Base-by-base conservation (phyloP, 2,329 filamentous ascomycete species). In the Fusarium duplospermum region DNA sequence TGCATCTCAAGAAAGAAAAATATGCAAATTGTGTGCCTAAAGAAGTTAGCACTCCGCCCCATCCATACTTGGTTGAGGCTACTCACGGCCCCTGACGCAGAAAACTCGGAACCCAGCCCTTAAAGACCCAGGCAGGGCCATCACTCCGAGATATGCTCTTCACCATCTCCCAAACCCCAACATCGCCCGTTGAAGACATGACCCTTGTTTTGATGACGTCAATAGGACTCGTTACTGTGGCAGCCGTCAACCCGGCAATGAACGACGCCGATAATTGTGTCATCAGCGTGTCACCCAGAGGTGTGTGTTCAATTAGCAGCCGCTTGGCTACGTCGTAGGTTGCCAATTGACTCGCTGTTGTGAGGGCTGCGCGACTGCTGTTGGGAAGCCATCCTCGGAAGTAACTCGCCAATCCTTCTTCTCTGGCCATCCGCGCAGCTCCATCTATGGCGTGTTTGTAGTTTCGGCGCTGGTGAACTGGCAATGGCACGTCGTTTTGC, bases 81-180 rank as follows among this genome's bases (percentile, higher is more conserved):
- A 87, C 88, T 85, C 81, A 90, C 86, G 90, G 90, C 76, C 90
- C 90, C 66, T 92, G 82, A 56, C 90, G 83, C 73, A 91, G 83
- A 79, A 92, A 92, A 74, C 88, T 90, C 9, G 94, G 94, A 54
- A 95, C 90, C 93, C 94, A 96, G 66, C 94, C 94, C 82, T 93
- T 93, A 84, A 96, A 96, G 88, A 95, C 92, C 94, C 94, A 97
- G 29, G 87, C 83, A 61, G 93, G 81, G 2, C 94, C 94, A 79
- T 96, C 93, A 27, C 88, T 84, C 61, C 85, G 87, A 69, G 91
- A 93, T 33, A 94, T 90, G 38, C 93, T 90, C 31, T 84, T 83
- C 61, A 96, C 82, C 22, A 94, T 82, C 62, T 84, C 4, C 22
- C 33, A 27, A 4, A 40, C 56, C 2, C 56, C 35, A n/a, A 31